Base-by-base conservation (phyloP, 805 yeast genomes). In the Kodamaea kakaduensis region DNA sequence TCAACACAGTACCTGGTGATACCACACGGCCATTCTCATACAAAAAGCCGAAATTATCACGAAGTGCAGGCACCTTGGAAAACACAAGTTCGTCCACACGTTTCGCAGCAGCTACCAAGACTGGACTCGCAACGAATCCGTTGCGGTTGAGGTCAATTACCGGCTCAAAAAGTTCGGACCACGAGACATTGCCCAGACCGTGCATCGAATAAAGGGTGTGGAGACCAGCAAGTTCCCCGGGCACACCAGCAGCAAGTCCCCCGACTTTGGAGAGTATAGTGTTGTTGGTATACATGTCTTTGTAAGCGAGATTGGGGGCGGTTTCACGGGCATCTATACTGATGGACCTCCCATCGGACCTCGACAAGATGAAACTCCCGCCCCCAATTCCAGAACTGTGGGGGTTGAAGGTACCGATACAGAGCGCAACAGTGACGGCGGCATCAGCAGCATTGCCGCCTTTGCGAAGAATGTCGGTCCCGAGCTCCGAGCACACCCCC, bases 391-490 rank as follows among this genome's bases (percentile, higher is more conserved):
- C 96, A 1, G 95, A 81, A 39, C 81, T 81, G 62, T 82, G 86
- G 43, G 87, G 79, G 52, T 85, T 84, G 15, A 86, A 61, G 36
- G 84, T 71, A 2, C 97, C 97, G 20, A 90, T 77, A 52, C 98
- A 90, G 18, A 90, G 66, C 0, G 95, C 86, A 9, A 85, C 84
- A 0, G 95, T 82, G 2, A 90, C 81, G 0, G 95, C 85, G 0
- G 96, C 95, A 55, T 90, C 98, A 0, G 95, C 96, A 2, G 97
- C 96, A 48, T 77, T 81, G 0, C 96, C 94, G 5, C 77, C 78
- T 15, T 48, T 45, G 34, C 58, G 48, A 19, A 83, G 56, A 12
- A 84, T 75, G 5, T 68, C 59, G 4, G 67, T 68, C 6, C 87
- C 93, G 68, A 82, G 53, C 12, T 64, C 48, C 1, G 89, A 81